Evolutionary conservation across 164 flowering plant species (phyloP).

Genomic region (Tetracentron sinense): DNA sequence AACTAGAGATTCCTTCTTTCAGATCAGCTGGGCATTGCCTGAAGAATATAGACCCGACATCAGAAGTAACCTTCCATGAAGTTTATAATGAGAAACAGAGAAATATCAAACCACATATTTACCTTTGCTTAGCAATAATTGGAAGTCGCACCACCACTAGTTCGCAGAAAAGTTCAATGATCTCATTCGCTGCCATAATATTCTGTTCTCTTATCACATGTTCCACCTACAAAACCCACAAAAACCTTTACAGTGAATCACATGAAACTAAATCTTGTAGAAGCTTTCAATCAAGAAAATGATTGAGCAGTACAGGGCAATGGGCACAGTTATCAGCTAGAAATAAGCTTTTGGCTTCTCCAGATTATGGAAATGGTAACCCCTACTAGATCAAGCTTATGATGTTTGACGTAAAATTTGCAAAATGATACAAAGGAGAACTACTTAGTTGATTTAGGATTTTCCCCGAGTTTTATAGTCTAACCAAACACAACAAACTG

Average conservation of each 20-base stretch:
- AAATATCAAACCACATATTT: background rate
- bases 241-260: background rate
- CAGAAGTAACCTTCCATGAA: constrained; percentile 5
- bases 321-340: background rate
- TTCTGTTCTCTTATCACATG: constrained; percentile 97
- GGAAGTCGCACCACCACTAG: constrained; percentile 68
- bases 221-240: constrained; percentile 58
- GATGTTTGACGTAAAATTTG: too few relatives aligned
- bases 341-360: background rate
- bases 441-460: too few relatives aligned
- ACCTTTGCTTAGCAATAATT: constrained; percentile 83
- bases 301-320: too few relatives aligned
- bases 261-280: too few relatives aligned
- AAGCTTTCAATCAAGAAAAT: too few relatives aligned
- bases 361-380: background rate
- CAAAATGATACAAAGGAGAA: too few relatives aligned
- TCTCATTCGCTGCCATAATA: constrained; percentile 86
- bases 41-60: constrained; percentile 14
- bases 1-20: constrained; percentile 87
- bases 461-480: too few relatives aligned
- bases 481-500: too few relatives aligned
- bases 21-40: constrained; percentile 93
- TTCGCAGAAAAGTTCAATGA: constrained; percentile 93
- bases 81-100: background rate
- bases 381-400: background rate